Evolutionary conservation across 306 rosid genomes (phyloP).

Genomic region (Hippophae rhamnoides): DNA sequence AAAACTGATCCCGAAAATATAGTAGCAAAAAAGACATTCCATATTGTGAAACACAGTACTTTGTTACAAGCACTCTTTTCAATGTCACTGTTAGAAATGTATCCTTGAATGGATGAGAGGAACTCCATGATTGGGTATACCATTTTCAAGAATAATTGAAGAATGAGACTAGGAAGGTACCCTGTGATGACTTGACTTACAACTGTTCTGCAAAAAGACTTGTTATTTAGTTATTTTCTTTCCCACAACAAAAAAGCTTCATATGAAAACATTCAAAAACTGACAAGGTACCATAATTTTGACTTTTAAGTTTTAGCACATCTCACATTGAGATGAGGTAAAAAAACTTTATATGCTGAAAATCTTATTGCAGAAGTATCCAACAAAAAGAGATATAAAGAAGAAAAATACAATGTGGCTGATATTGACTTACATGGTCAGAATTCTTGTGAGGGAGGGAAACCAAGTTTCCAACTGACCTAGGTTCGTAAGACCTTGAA

Average conservation of each 20-base stretch:
- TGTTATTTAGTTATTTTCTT: conserved; percentile 18
- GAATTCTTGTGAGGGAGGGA: conserved; percentile 72
- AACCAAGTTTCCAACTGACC: conserved; percentile 65
- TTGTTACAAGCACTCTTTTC: conserved; percentile 77
- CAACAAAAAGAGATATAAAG: background rate
- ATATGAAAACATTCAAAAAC: too few relatives aligned
- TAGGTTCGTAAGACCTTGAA: conserved; percentile 75
- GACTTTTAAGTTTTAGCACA: too few relatives aligned
- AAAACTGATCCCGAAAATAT: conserved; percentile 75
- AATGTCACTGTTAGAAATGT: conserved; percentile 59
- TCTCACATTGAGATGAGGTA: too few relatives aligned
- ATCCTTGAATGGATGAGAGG: conserved; percentile 91
- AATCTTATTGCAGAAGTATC: too few relatives aligned
- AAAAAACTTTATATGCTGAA: too few relatives aligned
- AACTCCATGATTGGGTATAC: conserved; percentile 84
- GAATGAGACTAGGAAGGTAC: conserved; percentile 92
- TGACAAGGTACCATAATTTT: too few relatives aligned
- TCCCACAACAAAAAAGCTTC: background rate
- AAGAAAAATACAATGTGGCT: conserved; percentile 9
- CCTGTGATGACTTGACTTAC: conserved; percentile 80
- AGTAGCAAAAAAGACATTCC: conserved; percentile 92
- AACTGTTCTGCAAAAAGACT: conserved; percentile 47
- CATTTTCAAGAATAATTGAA: conserved; percentile 60
- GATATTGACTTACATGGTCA: conserved; percentile 59
- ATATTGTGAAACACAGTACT: conserved; percentile 88